Evolutionary conservation across 345 rosid genomes (phyloP).

Genomic region (Erucastrum elatum): DNA sequence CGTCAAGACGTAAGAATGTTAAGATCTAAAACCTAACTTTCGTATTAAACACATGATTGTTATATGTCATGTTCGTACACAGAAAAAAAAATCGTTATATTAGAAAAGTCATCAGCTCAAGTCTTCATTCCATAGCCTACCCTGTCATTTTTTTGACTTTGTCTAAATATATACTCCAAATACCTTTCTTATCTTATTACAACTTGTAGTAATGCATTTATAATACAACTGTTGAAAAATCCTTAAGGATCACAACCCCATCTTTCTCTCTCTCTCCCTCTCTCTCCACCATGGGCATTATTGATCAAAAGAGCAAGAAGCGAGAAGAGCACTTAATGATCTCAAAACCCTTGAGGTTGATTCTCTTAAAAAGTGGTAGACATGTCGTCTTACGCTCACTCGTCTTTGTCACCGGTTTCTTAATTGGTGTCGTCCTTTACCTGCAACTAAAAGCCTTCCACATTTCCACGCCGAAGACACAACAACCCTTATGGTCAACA

Average conservation of each 20-base stretch:
- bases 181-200: constrained; percentile 7
- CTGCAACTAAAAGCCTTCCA: constrained; percentile 40
- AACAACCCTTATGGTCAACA: constrained; percentile 34
- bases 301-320: constrained; percentile 18
- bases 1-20: background rate
- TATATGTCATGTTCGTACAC: background rate
- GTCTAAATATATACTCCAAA: constrained; percentile 10
- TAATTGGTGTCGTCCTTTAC: constrained; percentile 43
- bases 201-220: constrained; percentile 27
- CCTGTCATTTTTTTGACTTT: constrained; percentile 16
- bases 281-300: constrained; percentile 14
- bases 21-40: background rate
- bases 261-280: constrained; percentile 1
- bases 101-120: background rate
- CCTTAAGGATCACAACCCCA: constrained; percentile 8
- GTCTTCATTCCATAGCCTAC: constrained; percentile 18
- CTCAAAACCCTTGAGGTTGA: constrained; percentile 29
- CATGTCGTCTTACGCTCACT: constrained; percentile 29
- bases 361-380: constrained; percentile 11
- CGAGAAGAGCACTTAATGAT: constrained; percentile 24
- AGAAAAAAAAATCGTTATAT: background rate
- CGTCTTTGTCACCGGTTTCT: constrained; percentile 45
- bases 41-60: background rate
- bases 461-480: constrained; percentile 17
- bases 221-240: constrained; percentile 15